Evolutionary conservation across 2,329 filamentous ascomycete species (phyloP).

Genomic region (Colletotrichum tofieldiae): DNA sequence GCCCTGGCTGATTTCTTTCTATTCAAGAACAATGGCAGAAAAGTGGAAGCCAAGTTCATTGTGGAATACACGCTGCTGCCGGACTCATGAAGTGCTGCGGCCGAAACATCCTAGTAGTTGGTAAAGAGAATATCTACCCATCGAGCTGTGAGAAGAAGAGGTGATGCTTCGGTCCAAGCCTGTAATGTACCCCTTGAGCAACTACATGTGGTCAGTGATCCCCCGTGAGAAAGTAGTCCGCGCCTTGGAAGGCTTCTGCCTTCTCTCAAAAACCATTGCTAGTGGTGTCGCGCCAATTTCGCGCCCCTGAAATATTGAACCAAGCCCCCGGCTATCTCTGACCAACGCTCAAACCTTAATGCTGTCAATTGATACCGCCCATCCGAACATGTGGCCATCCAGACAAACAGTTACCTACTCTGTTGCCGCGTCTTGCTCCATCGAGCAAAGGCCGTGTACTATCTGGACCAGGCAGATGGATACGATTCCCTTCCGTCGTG

Average conservation of each 20-base stretch:
- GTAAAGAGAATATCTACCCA: too few species aligned
- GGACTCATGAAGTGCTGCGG: too few species aligned
- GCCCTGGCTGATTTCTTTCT: too few species aligned
- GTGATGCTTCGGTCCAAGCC: too few species aligned
- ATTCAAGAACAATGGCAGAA: too few species aligned
- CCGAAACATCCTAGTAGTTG: too few species aligned
- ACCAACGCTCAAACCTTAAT: not conserved
- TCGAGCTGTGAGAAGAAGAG: too few species aligned
- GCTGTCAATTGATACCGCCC: not conserved
- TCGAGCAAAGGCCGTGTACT: not conserved
- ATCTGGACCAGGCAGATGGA: not conserved
- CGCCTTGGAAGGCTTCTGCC: not conserved
- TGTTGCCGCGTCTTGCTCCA: not conserved
- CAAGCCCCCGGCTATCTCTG: not conserved
- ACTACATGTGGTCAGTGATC: not conserved
- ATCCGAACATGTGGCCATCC: constrained; percentile 2
- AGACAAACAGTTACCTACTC: not conserved
- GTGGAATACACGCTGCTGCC: too few species aligned
- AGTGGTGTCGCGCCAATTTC: too few species aligned
- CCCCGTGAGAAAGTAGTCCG: not conserved
- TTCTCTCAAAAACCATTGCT: too few species aligned
- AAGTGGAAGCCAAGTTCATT: too few species aligned
- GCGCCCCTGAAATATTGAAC: not conserved
- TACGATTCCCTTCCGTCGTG: not conserved
- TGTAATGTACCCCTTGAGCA: not conserved